Evolutionary conservation across 805 yeast genomes (phyloP), one percentile per base, ranked within the genome.

Genomic region (Ogataea chonburiensis): DNA sequence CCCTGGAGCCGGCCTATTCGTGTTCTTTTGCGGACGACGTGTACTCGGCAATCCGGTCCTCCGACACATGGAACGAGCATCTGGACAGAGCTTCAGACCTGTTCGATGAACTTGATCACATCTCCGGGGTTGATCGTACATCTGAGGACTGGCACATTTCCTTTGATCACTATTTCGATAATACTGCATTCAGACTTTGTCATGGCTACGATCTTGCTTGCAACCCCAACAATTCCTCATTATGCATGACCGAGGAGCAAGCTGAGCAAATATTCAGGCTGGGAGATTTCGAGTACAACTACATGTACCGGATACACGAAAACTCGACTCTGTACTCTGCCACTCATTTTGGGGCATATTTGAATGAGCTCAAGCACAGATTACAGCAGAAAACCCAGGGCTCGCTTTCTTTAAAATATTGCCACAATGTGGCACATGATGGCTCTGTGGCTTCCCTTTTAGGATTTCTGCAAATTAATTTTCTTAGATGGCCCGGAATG

Each of bases 401-500:
- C 8, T 31, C 52, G 1, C 46, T 55, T 25, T 17, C 39, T 2
- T 34, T 59, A 23, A 54, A 50, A 35, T 68, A 64, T 48, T 60
- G 57, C 30, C 73, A 68, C 42, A 67, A 63, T 33, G 55, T 68
- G 43, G 71, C 67, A 3, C 72, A 69, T 47, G 67, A 66, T 52
- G 66, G 74, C 17, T 57, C 68, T 13, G 37, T 66, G 25, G 45
- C 61, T 6, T 61, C 56, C 5, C 42, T 61, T 25, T 50, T 65
- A 9, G 65, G 66, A 1, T 56, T 66, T 17, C 53, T 68, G 14
- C 63, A 64, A 19, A 48, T 63, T 16, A 47, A 49, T 12, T 39
- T 40, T 14, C 56, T 68, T 39, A 56, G 68, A 45, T 68, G 73
- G 73, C 73, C 73, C 10, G 73, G 71, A 5, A 67, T 68, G 71